Evolutionary conservation across 148 eudicot genomes (phyloP).

Genomic region (Camellia lanceoleosa): DNA sequence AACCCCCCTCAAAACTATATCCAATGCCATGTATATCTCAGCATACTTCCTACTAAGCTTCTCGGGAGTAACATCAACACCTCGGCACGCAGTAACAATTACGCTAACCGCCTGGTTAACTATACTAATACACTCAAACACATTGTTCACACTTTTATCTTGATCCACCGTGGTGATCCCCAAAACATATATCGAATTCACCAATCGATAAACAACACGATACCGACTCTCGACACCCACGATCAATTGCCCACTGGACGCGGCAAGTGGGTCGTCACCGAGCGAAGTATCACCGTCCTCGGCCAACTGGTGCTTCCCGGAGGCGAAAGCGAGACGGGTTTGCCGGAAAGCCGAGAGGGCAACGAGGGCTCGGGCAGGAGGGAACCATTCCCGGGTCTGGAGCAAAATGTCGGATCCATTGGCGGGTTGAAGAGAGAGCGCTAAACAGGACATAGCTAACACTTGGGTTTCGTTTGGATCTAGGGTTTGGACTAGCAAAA

Average conservation of each 20-base stretch:
- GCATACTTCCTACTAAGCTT: conserved; percentile 79
- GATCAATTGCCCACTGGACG: conserved; percentile 84
- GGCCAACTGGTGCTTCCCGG: conserved; percentile 34
- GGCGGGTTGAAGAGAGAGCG: conserved; percentile 83
- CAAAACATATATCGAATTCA: conserved; percentile 77
- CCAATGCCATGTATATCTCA: conserved; percentile 90
- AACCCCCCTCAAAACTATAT: conserved; percentile 87
- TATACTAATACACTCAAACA: conserved; percentile 80
- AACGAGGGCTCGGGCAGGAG: conserved; percentile 84
- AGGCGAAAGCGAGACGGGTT: conserved; percentile 71
- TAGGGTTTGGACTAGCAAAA: not conserved
- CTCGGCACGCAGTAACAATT: conserved; percentile 73
- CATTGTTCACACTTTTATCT: conserved; percentile 51
- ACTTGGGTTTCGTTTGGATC: not conserved
- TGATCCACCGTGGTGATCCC: conserved; percentile 72
- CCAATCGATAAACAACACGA: conserved; percentile 81
- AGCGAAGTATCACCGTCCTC: conserved; percentile 62
- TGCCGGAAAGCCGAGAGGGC: conserved; percentile 78
- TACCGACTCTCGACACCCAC: conserved; percentile 79
- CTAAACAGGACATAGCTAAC: conserved; percentile 73
- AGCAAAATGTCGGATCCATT: conserved; percentile 85
- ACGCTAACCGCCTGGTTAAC: conserved; percentile 89
- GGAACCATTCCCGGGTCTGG: conserved; percentile 98
- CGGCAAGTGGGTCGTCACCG: conserved; percentile 90
- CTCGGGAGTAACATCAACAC: conserved; percentile 79